These are phyloP conservation scores for Spathaspora sp. DNA, from an alignment of 805 yeast species.

Conservation along the genomic window DNA sequence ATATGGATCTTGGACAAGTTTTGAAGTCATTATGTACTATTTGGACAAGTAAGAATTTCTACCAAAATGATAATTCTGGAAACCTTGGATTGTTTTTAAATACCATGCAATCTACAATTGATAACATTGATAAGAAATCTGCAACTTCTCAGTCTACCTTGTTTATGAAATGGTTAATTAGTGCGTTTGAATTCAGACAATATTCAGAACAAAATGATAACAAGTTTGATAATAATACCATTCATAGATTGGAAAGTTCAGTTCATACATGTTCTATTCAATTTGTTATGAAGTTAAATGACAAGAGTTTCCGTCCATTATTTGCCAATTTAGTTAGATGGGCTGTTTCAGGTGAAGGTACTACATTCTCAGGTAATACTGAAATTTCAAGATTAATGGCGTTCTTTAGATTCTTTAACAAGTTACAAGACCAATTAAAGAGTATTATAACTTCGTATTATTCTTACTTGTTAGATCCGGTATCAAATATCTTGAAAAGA, in stretches of 20 bases:
- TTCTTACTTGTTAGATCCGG: constrained; percentile 80
- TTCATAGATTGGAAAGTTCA: constrained; percentile 76
- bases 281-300: constrained; percentile 87
- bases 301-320: constrained; percentile 87
- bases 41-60: constrained; percentile 49
- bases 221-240: constrained; percentile 63
- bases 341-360: constrained; percentile 86
- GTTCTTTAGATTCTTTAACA: constrained; percentile 82
- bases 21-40: constrained; percentile 57
- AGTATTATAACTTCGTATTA: constrained; percentile 86
- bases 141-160: constrained; percentile 67
- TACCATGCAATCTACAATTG: constrained; percentile 62
- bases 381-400: constrained; percentile 61
- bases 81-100: constrained; percentile 67
- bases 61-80: constrained; percentile 28
- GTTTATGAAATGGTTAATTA: constrained; percentile 66
- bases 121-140: constrained; percentile 64
- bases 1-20: constrained; percentile 63
- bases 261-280: constrained; percentile 69
- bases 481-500: constrained; percentile 50
- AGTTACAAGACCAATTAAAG: constrained; percentile 76
- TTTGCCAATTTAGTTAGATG: constrained; percentile 84
- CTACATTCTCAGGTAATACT: constrained; percentile 38
- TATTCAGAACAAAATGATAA: constrained; percentile 24
- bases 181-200: constrained; percentile 66